These are phyloP conservation scores for Stemphylium vesicarium DNA, from an alignment of 2,329 filamentous ascomycete genomes.

Conservation along the genomic window DNA sequence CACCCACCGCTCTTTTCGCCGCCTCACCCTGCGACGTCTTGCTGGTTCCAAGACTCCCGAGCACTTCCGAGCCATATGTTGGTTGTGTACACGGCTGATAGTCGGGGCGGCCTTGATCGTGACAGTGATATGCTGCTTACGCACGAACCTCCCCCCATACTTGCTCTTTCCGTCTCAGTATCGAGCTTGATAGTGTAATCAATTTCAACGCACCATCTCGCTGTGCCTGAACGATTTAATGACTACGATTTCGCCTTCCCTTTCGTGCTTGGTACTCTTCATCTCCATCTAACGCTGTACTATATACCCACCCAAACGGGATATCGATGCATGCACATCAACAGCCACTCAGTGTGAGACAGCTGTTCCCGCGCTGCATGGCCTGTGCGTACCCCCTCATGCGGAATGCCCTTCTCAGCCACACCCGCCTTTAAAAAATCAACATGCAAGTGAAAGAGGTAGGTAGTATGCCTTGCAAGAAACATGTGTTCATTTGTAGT, in stretches of 20 bases:
- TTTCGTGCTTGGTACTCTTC: no score
- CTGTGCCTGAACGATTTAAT: no score
- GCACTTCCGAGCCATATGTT: neutral
- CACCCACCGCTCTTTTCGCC: neutral
- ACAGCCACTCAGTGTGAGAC: constrained; percentile 24
- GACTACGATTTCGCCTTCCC: no score
- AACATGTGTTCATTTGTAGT: neutral
- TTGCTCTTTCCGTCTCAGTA: neutral
- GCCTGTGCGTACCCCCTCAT: neutral
- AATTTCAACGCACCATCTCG: no score
- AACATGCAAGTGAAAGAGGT: no score
- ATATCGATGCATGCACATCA: neutral
- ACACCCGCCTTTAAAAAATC: no score
- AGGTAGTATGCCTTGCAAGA: neutral
- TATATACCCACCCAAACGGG: no score
- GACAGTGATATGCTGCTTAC: neutral
- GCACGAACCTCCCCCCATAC: neutral
- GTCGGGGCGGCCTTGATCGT: neutral
- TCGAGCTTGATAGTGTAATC: neutral
- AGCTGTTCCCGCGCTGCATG: constrained; percentile 28
- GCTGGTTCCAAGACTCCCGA: neutral
- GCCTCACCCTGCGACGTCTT: constrained; percentile 1
- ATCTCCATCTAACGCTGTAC: no score
- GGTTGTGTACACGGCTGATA: neutral
- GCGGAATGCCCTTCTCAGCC: neutral